These are phyloP conservation scores for Debaryomyces castellii DNA, from an alignment of 805 yeast genomes.

Conservation along the genomic window DNA sequence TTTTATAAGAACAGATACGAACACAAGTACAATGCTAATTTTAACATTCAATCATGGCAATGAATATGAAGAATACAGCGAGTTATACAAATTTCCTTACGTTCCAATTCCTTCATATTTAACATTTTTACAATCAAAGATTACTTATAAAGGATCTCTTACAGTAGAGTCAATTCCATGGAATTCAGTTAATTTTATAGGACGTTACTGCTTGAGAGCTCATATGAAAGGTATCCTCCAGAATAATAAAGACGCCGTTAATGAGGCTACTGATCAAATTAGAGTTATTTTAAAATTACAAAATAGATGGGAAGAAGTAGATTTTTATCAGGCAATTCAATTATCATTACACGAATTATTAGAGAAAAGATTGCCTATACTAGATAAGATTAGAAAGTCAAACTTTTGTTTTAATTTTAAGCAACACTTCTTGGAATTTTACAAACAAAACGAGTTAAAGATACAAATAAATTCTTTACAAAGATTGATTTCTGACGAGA, in stretches of 20 bases:
- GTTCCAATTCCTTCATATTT: conserved; percentile 35
- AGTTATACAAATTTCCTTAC: conserved; percentile 32
- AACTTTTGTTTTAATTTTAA: conserved; percentile 44
- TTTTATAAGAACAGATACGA: conserved; percentile 43
- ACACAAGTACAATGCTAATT: conserved; percentile 32
- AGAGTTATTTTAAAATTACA: conserved; percentile 34
- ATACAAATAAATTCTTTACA: conserved; percentile 55
- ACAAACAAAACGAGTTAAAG: conserved; percentile 45
- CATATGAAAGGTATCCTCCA: conserved; percentile 33
- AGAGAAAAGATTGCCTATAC: conserved; percentile 34
- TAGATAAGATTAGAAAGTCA: conserved; percentile 27
- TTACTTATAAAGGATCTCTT: conserved; percentile 33
- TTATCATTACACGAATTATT: conserved; percentile 36
- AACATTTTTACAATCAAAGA: conserved; percentile 31
- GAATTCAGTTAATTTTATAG: conserved; percentile 43
- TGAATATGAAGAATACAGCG: conserved; percentile 22
- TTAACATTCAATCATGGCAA: conserved; percentile 48
- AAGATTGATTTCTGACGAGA: conserved; percentile 76
- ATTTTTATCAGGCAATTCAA: conserved; percentile 34
- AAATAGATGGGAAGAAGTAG: conserved; percentile 42
- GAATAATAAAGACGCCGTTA: conserved; percentile 34
- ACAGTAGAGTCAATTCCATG: conserved; percentile 41
- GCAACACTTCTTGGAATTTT: conserved; percentile 43
- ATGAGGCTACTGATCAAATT: conserved; percentile 36
- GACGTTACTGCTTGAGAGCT: conserved; percentile 34